phyloP scores from a whole-genome alignment of 2,329 filamentous ascomycete genomes.

The Kalaharituber pfeilii region DNA sequence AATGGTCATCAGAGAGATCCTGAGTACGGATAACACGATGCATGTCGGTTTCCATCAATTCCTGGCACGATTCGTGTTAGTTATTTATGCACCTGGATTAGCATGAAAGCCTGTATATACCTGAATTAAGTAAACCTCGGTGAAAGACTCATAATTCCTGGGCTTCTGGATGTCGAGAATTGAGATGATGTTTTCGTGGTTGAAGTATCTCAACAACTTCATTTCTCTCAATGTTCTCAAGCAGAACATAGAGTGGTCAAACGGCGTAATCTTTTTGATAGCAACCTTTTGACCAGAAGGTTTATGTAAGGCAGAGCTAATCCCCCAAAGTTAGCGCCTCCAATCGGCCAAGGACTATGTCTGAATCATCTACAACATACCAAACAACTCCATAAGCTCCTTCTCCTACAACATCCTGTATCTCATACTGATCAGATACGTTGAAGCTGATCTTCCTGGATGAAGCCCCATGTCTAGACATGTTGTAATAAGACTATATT shows the following conservation, averaged over 20 bases:
- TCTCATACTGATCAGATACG: conserved; percentile 98
- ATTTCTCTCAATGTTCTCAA: conserved; percentile 92
- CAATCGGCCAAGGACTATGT: neutral
- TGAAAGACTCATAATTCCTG: conserved; percentile 85
- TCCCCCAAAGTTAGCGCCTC: neutral
- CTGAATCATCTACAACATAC: conserved; percentile 43
- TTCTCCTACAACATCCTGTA: conserved; percentile 97
- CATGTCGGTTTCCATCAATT: conserved; percentile 99
- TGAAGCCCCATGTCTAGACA: conserved; percentile 27
- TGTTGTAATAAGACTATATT: conserved; percentile 1
- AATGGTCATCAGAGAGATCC: conserved; percentile 96
- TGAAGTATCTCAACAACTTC: conserved; percentile 98
- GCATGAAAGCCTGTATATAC: conserved; percentile 43
- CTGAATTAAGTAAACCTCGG: conserved; percentile 96
- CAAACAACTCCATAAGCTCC: conserved; percentile 97
- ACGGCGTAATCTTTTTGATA: conserved; percentile 99
- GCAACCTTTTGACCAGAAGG: conserved; percentile 96
- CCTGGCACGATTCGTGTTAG: conserved; percentile 34
- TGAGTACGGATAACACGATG: conserved; percentile 96
- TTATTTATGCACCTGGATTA: neutral
- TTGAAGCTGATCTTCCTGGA: conserved; percentile 98
- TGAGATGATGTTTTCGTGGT: conserved; percentile 99
- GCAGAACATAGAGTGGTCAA: conserved; percentile 99
- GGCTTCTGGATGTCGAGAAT: conserved; percentile 99
- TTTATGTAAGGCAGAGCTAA: conserved; percentile 89